Conservation (phyloP, 768 basidiomycete genomes). For the Rubroboletus pulcherrimus region DNA sequence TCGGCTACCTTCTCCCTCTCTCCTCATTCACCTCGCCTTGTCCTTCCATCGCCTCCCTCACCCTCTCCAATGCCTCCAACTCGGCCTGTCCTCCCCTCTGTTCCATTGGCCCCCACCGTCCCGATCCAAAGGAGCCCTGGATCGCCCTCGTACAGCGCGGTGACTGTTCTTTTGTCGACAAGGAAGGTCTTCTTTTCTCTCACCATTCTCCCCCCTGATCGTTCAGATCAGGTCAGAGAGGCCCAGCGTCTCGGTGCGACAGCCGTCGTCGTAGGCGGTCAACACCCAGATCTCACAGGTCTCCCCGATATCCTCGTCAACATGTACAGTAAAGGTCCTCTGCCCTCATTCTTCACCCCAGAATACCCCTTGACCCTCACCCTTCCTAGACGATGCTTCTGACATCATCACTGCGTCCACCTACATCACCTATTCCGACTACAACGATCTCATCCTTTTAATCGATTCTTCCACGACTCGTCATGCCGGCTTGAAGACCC, state of each 20-base stretch:
- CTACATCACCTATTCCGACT: conserved; percentile 85
- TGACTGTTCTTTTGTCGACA: conserved; percentile 85
- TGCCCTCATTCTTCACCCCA: conserved; percentile 34
- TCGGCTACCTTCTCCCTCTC: conserved; percentile 70
- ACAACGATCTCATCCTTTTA: conserved; percentile 61
- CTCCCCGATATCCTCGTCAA: conserved; percentile 76
- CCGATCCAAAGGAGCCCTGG: conserved; percentile 68
- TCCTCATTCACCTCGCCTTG: conserved; percentile 63
- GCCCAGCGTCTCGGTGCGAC: conserved; percentile 72
- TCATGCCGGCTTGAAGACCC: conserved; percentile 70
- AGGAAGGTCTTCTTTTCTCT: conserved; percentile 49
- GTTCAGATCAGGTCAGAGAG: conserved; percentile 41
- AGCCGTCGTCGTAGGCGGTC: conserved; percentile 91
- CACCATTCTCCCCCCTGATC: neutral
- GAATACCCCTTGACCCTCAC: neutral
- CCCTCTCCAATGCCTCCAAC: conserved; percentile 30
- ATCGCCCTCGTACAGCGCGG: conserved; percentile 91
- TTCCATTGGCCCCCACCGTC: conserved; percentile 47
- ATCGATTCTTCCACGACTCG: conserved; percentile 74
- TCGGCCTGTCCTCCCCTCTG: conserved; percentile 72
- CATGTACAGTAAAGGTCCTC: conserved; percentile 86
- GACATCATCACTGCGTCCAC: conserved; percentile 82
- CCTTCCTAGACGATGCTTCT: conserved; percentile 67
- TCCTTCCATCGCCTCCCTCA: conserved; percentile 4
- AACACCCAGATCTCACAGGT: conserved; percentile 59